These are phyloP conservation scores for Myxozyma neotropica DNA, from an alignment of 805 yeast species.

Conservation along the genomic window DNA sequence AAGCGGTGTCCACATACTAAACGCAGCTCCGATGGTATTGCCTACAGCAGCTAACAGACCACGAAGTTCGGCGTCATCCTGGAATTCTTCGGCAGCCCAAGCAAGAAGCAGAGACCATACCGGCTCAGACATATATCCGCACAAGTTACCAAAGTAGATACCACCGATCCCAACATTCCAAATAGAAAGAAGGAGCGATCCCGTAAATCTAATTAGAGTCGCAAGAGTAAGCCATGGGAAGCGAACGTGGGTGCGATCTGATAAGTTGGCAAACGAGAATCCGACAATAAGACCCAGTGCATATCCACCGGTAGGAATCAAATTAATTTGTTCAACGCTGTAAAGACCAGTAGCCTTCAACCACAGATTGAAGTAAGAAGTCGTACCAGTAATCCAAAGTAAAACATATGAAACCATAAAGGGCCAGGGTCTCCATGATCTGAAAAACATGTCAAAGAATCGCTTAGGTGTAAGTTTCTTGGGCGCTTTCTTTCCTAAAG, in stretches of 20 bases:
- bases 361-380: slow-evolving; percentile 41
- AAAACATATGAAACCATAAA: slow-evolving; percentile 24
- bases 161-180: slow-evolving; percentile 28
- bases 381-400: slow-evolving; percentile 26
- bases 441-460: slow-evolving; percentile 25
- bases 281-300: slow-evolving; percentile 41
- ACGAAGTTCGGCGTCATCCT: slow-evolving; percentile 30
- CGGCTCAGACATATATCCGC: slow-evolving; percentile 24
- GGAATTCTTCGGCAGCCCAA: slow-evolving; percentile 32
- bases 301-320: slow-evolving; percentile 44
- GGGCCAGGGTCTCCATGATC: slow-evolving; percentile 32
- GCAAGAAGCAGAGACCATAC: slow-evolving; percentile 28
- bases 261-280: slow-evolving; percentile 38
- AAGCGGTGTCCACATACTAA: slow-evolving; percentile 34
- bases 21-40: slow-evolving; percentile 24
- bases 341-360: slow-evolving; percentile 36
- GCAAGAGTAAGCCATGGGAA: slow-evolving; percentile 38
- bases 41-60: slow-evolving; percentile 28
- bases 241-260: slow-evolving; percentile 41
- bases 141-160: slow-evolving; percentile 27
- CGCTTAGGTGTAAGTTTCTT: slow-evolving; percentile 21
- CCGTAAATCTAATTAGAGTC: slow-evolving; percentile 15
- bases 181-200: slow-evolving; percentile 18
- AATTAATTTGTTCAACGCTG: slow-evolving; percentile 38
- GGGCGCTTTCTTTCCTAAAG: slow-evolving; percentile 23